Base-by-base conservation (phyloP, 345 rosid genomes). In the Erysimum cheiranthoides region DNA sequence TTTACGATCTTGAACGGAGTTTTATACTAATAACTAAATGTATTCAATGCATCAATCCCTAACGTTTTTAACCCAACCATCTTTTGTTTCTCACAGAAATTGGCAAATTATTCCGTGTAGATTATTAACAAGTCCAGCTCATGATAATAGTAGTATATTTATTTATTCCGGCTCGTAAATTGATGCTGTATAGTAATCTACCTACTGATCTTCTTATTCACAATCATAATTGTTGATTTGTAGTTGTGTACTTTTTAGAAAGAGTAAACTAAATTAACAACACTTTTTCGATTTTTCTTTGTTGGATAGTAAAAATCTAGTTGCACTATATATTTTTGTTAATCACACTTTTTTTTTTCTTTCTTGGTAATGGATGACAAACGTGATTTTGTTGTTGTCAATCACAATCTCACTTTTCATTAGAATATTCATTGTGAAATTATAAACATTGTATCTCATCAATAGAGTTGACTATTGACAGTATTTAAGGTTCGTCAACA, bases 381-480 rank as follows among this genome's bases (percentile, higher is more conserved):
- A 11, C 40, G 14, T 17, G n/a, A 46, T 31, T 16, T 46, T 50
- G 21, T 61, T 61, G 16, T 28, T 39, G 45, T 39, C 38, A 5
- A 39, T 51, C 40, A 59, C 18, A 38, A 25, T 62, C 47, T 16
- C 49, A 39, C 31, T 38, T 36, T 50, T 47, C 36, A 6, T 25
- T 12, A 5, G 25, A 63, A 63, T 62, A 42, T 63, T 42, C 56
- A 40, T 40, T 40, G 43, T 52, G 10, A 16, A 2, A 30, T 50
- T 61, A 38, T 40, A 14, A 28, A 18, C 12, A 62, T 17, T 21
- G 36, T 13, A 73, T 31, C 64, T 64, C 43, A 73, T 52, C 43
- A 73, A 32, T 42, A 39, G 43, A 17, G n/a, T 53, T 64, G 77
- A 53, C 71, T 42, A 34, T 52, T 63, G 64, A 73, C 64, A 31